phyloP scores from a whole-genome alignment of 768 basidiomycete genomes.

The Pleurotus salmoneostramineus region DNA sequence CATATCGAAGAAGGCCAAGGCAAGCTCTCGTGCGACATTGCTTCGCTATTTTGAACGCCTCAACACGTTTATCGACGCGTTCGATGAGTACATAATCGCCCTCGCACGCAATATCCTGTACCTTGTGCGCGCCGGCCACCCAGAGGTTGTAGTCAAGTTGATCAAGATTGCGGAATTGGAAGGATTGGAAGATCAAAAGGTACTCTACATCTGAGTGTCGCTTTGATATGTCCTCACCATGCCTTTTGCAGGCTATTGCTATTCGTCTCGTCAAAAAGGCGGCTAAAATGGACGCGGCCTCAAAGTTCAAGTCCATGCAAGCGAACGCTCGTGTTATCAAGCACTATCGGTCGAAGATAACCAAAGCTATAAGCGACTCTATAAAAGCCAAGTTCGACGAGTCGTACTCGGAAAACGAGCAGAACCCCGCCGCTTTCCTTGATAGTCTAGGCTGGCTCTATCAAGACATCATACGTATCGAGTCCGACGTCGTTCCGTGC shows the following conservation, averaged over 20 bases:
- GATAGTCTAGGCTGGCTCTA: constrained; percentile 86
- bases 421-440: constrained; percentile 70
- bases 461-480: constrained; percentile 91
- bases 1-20: constrained; percentile 81
- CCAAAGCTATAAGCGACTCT: constrained; percentile 74
- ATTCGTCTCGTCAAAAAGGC: constrained; percentile 93
- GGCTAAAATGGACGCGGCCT: constrained; percentile 87
- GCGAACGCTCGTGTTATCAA: constrained; percentile 92
- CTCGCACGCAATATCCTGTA: constrained; percentile 74
- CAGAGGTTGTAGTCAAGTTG: constrained; percentile 86
- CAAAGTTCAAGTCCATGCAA: constrained; percentile 90
- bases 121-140: constrained; percentile 75
- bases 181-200: constrained; percentile 93
- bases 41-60: constrained; percentile 83
- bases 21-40: constrained; percentile 63
- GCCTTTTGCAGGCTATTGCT: constrained; percentile 68
- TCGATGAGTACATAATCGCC: constrained; percentile 81
- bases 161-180: constrained; percentile 94
- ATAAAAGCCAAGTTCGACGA: constrained; percentile 69
- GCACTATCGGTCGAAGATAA: constrained; percentile 89
- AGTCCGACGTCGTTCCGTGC: constrained; percentile 83
- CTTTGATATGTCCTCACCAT: background rate
- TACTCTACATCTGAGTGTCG: constrained; percentile 19
- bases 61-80: constrained; percentile 72
- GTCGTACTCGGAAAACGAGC: constrained; percentile 57